Conservation (phyloP, 495 filamentous ascomycete species). For the Lasiosphaeriaceae sp. region DNA sequence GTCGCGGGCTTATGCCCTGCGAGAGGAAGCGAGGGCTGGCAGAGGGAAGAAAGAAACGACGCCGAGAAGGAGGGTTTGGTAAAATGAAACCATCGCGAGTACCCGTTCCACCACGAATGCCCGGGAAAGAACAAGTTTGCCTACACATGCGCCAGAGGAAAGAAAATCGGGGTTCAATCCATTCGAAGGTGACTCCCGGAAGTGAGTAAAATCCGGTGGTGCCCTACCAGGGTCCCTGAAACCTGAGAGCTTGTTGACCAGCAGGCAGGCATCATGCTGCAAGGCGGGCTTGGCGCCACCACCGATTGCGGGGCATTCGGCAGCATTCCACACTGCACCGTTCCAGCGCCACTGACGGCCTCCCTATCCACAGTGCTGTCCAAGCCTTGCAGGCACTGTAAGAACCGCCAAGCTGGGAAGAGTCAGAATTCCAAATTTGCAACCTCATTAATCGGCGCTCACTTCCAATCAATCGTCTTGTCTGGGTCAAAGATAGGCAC, state of each 20-base stretch:
- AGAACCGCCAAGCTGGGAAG: too few relatives aligned
- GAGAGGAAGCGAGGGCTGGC: neutral
- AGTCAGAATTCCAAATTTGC: too few relatives aligned
- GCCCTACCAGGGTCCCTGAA: neutral
- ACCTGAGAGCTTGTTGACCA: neutral
- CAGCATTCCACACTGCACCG: too few relatives aligned
- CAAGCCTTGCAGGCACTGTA: too few relatives aligned
- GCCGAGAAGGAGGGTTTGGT: neutral
- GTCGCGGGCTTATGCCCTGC: neutral
- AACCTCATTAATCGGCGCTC: too few relatives aligned
- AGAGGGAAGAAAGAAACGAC: neutral
- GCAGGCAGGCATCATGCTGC: neutral
- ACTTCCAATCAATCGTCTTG: too few relatives aligned
- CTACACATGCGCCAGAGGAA: constrained; percentile 7
- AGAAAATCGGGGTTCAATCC: constrained; percentile 3
- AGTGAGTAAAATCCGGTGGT: neutral
- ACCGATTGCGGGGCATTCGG: too few relatives aligned
- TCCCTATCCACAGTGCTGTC: too few relatives aligned
- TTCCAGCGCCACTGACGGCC: too few relatives aligned
- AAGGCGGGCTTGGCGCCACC: too few relatives aligned
- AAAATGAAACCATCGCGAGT: constrained; percentile 15
- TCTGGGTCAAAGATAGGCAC: too few relatives aligned
- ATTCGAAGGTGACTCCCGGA: neutral
- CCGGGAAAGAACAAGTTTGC: constrained; percentile 25
- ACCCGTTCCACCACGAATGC: constrained; percentile 9